A percentile compares a stretch with the other conserved stretches of the same genome.
Evolutionary conservation across 768 basidiomycete genomes (phyloP).

Genomic region (Trametes cubensis): DNA sequence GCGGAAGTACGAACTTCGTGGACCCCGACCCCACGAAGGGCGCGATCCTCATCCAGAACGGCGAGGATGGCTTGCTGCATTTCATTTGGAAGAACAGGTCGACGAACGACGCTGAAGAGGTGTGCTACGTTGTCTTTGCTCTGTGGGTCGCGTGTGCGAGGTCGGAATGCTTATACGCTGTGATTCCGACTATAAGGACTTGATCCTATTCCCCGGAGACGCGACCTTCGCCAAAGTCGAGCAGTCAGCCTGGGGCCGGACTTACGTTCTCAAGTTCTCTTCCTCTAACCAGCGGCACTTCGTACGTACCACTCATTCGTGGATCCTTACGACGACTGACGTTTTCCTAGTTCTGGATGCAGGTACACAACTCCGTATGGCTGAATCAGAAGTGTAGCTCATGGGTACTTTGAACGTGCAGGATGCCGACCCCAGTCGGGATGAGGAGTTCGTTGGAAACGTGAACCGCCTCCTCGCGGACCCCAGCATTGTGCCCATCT

Average conservation of each 20-base stretch:
- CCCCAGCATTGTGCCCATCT: conserved; percentile 61
- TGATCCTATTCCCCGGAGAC: conserved; percentile 87
- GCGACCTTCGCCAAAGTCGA: conserved; percentile 78
- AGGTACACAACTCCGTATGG: conserved; percentile 48
- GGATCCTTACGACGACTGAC: background rate
- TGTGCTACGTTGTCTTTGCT: conserved; percentile 29
- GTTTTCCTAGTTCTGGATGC: conserved; percentile 76
- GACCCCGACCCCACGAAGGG: conserved; percentile 74
- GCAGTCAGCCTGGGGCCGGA: conserved; percentile 65
- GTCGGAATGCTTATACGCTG: background rate
- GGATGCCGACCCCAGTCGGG: conserved; percentile 69
- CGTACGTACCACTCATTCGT: conserved; percentile 47
- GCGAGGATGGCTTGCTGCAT: conserved; percentile 77
- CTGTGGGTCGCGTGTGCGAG: background rate
- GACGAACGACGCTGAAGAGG: conserved; percentile 65
- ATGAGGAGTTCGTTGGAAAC: conserved; percentile 73
- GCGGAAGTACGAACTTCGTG: conserved; percentile 66
- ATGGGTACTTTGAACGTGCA: conserved; percentile 32
- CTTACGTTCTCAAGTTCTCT: conserved; percentile 89
- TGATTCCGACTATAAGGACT: conserved; percentile 52
- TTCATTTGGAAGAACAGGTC: conserved; percentile 80
- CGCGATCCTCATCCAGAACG: conserved; percentile 65
- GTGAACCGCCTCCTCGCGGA: conserved; percentile 72
- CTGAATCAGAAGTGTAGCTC: background rate
- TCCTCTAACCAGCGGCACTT: conserved; percentile 90